Evolutionary conservation across 2,329 filamentous ascomycete species (phyloP), one percentile per base, ranked within the genome.

Genomic region (Sphaceloma murrayae): DNA sequence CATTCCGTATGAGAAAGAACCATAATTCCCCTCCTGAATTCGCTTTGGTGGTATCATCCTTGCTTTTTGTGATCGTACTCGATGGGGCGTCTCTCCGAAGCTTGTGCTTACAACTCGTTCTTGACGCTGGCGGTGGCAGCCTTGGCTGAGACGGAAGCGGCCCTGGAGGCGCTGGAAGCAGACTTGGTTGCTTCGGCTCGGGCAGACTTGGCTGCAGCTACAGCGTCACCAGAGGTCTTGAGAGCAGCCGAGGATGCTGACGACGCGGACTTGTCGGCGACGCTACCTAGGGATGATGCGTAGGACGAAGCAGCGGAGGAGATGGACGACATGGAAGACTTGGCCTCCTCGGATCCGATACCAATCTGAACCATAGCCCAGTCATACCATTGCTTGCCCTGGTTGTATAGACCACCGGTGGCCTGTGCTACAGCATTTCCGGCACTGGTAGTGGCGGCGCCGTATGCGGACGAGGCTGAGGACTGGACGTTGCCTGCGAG

Each of bases 361-460:
- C 67, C 68, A 46, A 69, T 47, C 54, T 69, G 59, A 49, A 63
- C 62, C 60, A 66, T 62, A 52, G 65, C 53, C 56, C 61, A 65
- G 53, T 68, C 60, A 58, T 61, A 62, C 56, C 58, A 62, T 49
- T 57, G 50, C 44, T 56, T 56, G 51, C 55, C 53, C 17, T 48
- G 43, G 43, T 51, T 51, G 52, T 60, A 61, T 13, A 53, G 80
- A 55, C 77, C 73, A 46, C 86, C 75, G 3, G 85, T 89, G 6
- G 85, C 85, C n/a, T 60, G 79, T 75, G 45, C 84, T 78, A 55
- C 76, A 89, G 56, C 85, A 58, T 91, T 89, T 47, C 80, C 78
- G 38, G 82, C 85, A 47, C 59, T 64, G 51, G 65, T 62, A 26
- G 67, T 67, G 40, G 68, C 67, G 45, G 67, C 67, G 51, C 66